Evolutionary conservation across 1,284 basidiomycete genomes (phyloP).

Genomic region (Pseudozyma flocculosa): DNA sequence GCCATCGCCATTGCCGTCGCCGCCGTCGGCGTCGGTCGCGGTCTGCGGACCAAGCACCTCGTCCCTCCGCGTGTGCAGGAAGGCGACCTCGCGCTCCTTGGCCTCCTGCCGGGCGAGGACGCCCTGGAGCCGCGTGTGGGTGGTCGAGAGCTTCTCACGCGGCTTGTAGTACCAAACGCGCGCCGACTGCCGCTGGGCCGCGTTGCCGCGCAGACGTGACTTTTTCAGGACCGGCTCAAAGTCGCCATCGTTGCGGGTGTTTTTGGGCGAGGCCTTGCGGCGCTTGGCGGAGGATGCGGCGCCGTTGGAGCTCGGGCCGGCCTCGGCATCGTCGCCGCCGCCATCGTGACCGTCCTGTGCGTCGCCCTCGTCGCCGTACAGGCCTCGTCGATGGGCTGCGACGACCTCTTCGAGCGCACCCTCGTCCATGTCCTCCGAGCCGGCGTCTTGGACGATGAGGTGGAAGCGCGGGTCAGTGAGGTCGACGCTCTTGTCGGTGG

Average conservation of each 20-base stretch:
- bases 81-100: slow-evolving; percentile 35
- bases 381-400: not conserved
- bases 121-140: slow-evolving; percentile 4
- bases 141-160: slow-evolving; percentile 26
- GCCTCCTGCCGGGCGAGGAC: slow-evolving; percentile 4
- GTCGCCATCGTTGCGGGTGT: slow-evolving; percentile 1
- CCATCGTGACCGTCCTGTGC: slow-evolving; percentile 3
- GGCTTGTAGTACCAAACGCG: slow-evolving; percentile 37
- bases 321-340: not conserved
- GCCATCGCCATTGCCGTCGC: slow-evolving; percentile 80
- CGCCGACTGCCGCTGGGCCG: slow-evolving; percentile 17
- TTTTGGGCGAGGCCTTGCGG: slow-evolving; percentile 1
- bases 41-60: slow-evolving; percentile 4
- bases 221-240: slow-evolving; percentile 27
- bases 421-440: slow-evolving; percentile 23
- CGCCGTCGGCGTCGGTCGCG: slow-evolving; percentile 65
- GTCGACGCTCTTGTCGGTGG: slow-evolving; percentile 21
- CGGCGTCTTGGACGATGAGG: slow-evolving; percentile 29
- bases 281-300: not conserved
- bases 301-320: no score
- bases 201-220: slow-evolving; percentile 31
- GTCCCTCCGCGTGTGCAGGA: slow-evolving; percentile 18
- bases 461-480: slow-evolving; percentile 30
- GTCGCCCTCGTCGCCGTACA: slow-evolving; percentile 6
- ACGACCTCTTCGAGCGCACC: not conserved